Evolutionary conservation across 176 grass and related monocot species (phyloP).

Genomic region (Hsuehochloa calcarea): DNA sequence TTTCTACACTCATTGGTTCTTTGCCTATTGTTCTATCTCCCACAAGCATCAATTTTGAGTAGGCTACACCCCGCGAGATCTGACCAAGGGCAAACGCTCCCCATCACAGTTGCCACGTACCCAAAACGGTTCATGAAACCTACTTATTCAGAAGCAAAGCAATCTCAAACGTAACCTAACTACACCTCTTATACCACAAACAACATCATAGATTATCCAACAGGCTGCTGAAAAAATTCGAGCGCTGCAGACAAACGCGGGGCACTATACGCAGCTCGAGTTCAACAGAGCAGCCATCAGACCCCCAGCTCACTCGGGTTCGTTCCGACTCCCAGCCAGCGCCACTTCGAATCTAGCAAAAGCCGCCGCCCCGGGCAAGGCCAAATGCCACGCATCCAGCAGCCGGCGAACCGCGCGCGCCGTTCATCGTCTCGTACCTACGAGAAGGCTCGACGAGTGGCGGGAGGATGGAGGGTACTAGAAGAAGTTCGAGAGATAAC

Average conservation of each 20-base stretch:
- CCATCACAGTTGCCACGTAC: not conserved
- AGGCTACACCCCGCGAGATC: too few species aligned
- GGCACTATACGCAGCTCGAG: not conserved
- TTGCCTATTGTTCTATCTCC: conserved; percentile 6
- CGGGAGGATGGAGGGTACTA: not conserved
- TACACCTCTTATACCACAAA: not conserved
- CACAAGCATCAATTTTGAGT: not conserved
- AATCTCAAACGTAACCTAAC: not conserved
- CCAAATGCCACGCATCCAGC: conserved; percentile 6
- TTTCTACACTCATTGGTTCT: conserved; percentile 6
- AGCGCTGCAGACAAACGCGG: not conserved
- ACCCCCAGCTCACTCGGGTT: not conserved
- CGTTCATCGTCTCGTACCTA: not conserved
- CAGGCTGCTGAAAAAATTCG: not conserved
- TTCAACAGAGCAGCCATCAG: not conserved
- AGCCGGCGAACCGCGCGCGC: not conserved
- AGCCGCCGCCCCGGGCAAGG: too few species aligned
- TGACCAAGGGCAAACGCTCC: not conserved
- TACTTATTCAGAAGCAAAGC: not conserved
- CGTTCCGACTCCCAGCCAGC: not conserved
- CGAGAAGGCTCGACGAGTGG: not conserved
- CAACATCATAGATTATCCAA: too few species aligned
- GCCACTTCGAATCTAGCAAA: not conserved
- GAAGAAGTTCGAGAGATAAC: not conserved
- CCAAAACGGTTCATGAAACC: not conserved